Base-by-base conservation (phyloP, 371 early-diverging fungal species). In the Dipsacomyces acuminosporus region DNA sequence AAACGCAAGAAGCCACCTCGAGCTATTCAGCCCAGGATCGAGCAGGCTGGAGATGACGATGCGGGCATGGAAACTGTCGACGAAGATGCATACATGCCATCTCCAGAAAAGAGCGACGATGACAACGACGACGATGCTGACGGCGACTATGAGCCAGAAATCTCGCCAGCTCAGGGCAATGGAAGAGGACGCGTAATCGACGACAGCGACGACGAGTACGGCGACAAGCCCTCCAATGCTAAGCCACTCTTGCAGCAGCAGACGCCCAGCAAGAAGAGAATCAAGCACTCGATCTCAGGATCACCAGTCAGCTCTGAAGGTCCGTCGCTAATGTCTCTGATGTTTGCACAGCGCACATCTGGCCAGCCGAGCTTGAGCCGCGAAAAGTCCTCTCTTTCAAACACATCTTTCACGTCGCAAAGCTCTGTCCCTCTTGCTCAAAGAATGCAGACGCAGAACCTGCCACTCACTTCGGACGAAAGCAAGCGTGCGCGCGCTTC, bases 401-500 rank as follows among this genome's bases (percentile, higher is more conserved):
- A 48, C 17, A 24, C 51, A 20, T 56, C 62, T 13, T 22, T 54
- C n/a, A 54, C 50, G 3, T 52, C 63, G 13, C 41, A 50, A 8
- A 41, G 44, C n/a, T 45, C 56, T 8, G 36, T 25, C 8, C 54
- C 56, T n/a, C 51, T 47, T 14, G 13, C 45, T 45, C 61, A 55
- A 35, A 43, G 50, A 26, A 36, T 45, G 50, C 21, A 46, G 41
- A 40, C 23, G 45, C 47, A 53, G 46, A 24, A 45, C 26, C 26
- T 44, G 22, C 43, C 55, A 30, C 34, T 48, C 15, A 45, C 57
- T 14, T 41, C 58, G 17, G 57, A 34, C 20, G 58, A 53, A 13
- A 25, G 47, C 22, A 66, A 69, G 61, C 64, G 73, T 48, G 76
- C 76, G 34, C 77, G 85, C 5, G 78, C 51, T 0, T 72, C 82